Evolutionary conservation across 345 rosid genomes (phyloP), one percentile per base, ranked within the genome.

Genomic region (Linum lewisii): DNA sequence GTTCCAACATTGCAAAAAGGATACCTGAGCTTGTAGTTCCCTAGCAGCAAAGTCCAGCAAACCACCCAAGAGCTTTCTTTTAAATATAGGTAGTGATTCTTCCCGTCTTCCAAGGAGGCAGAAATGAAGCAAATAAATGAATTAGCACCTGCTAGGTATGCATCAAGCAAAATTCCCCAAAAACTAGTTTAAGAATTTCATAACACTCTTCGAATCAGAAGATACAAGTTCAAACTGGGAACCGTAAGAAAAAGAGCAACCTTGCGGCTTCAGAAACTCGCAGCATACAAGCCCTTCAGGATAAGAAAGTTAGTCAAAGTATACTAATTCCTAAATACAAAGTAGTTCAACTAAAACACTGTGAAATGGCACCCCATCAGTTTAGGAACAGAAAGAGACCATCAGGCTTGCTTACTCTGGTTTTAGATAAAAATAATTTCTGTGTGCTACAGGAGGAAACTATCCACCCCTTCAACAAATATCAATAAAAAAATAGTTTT

Each of bases 11-110:
- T 5, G 24, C 24, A 52, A 52, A 13, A 25, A 56, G 58, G 36
- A 69, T 75, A 88, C 99, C 99, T 93, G 99, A 71, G 77, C 92
- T 82, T 85, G 99, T 67, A 93, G 74, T 76, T 93, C 99, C 75
- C 97, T 77, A 59, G 99, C 91, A 77, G 97, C 84, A 79, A 93
- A 93, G 68, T 93, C 97, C 66, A 90, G 82, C 79, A 94, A 84
- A 58, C 85, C 87, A 78, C 92, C 88, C 78, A 94, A 78, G 68
- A 94, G 99, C 76, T 90, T 80, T 78, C 99, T 80, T 76, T 94
- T 94, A 72, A 90, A 90, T 66, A 94, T 67, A 64, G 99, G 97
- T 70, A 94, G 75, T 54, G 99, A 85, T 74, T 90, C 90, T 78
- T 90, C 99, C 7, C 99, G 97, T 72, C 99, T 94, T 72, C 69